Conservation (phyloP, 2,329 filamentous ascomycete genomes). For the Colletotrichum falcatum region DNA sequence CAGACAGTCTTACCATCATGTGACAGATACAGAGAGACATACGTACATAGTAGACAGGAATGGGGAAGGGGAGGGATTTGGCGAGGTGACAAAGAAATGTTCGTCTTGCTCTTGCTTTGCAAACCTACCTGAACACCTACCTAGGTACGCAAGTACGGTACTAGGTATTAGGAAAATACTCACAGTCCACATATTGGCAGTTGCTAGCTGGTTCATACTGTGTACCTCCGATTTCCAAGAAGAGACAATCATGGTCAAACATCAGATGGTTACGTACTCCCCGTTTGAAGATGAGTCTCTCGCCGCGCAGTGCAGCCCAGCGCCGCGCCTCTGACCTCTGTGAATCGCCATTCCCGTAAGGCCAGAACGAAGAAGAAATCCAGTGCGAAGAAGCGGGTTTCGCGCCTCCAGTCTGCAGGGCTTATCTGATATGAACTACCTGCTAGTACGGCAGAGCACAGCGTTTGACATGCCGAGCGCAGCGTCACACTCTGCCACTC, state of each 20-base stretch:
- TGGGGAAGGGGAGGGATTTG: background rate
- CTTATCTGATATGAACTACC: background rate
- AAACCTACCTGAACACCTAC: background rate
- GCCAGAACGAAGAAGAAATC: background rate
- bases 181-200: background rate
- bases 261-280: slow-evolving; percentile 25
- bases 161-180: too few species aligned
- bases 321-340: background rate
- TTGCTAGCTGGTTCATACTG: background rate
- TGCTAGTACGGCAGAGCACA: background rate
- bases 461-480: background rate
- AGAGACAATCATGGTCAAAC: slow-evolving; percentile 1
- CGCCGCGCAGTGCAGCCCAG: background rate
- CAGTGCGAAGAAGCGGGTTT: background rate
- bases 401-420: background rate
- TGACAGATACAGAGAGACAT: background rate
- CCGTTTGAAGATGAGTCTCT: slow-evolving; percentile 14
- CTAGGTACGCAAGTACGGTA: background rate
- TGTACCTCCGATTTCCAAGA: background rate
- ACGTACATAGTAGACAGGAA: too few species aligned
- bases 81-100: background rate
- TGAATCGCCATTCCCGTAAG: background rate
- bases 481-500: slow-evolving; percentile 3
- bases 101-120: too few species aligned
- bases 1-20: background rate